Conservation (phyloP, 768 basidiomycete species). For the Naganishia friedmannii region DNA sequence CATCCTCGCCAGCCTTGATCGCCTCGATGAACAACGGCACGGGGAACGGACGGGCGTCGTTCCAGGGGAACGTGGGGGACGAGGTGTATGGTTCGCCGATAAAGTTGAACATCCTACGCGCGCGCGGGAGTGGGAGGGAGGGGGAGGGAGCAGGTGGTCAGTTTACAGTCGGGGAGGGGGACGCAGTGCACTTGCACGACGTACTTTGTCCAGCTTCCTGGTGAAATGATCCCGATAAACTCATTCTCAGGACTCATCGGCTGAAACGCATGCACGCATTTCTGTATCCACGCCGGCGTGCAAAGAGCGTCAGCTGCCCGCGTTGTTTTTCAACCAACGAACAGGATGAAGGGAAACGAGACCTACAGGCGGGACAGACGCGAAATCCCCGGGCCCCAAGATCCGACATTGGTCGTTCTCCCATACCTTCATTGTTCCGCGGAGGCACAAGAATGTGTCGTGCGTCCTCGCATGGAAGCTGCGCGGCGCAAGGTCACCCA, state of each 20-base stretch:
- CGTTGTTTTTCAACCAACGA: background rate
- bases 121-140: background rate
- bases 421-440: constrained; percentile 28
- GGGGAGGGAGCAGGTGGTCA: background rate
- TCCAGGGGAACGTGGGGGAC: constrained; percentile 26
- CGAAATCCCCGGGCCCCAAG: constrained; percentile 29
- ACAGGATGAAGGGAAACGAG: background rate
- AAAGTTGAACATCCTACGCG: constrained; percentile 27
- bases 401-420: constrained; percentile 30
- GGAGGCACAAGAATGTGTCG: constrained; percentile 25
- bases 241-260: constrained; percentile 26
- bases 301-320: background rate
- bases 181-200: background rate
- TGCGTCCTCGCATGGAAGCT: constrained; percentile 30
- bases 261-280: constrained; percentile 27
- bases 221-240: constrained; percentile 31
- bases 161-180: background rate
- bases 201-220: constrained; percentile 29
- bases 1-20: constrained; percentile 31
- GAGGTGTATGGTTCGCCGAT: constrained; percentile 30
- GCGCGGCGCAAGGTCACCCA: too few relatives aligned
- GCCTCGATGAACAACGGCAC: constrained; percentile 30
- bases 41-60: constrained; percentile 27
- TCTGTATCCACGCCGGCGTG: background rate
- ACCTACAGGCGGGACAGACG: constrained; percentile 19